Conservation (phyloP, 345 rosid genomes). For the Odontarrhena argentea region DNA sequence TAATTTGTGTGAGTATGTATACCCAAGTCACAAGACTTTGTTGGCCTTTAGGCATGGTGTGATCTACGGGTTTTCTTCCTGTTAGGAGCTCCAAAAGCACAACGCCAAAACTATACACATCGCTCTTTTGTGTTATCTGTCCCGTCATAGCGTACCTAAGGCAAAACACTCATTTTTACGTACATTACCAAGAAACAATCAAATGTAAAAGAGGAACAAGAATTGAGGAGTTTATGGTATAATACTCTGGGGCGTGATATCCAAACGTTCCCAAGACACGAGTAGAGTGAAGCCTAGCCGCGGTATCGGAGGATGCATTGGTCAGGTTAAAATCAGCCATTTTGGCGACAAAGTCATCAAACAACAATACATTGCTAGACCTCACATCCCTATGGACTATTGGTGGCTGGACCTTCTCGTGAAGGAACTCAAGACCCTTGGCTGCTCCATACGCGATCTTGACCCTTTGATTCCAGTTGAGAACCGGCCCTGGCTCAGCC, state of each 20-base stretch:
- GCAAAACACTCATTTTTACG: neutral
- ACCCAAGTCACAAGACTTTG: conserved; percentile 99
- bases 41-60: conserved; percentile 99
- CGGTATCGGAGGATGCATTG: conserved; percentile 81
- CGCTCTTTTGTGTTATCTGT: conserved; percentile 95
- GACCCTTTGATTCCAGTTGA: conserved; percentile 90
- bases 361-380: conserved; percentile 91
- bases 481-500: conserved; percentile 92
- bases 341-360: conserved; percentile 75
- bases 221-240: neutral
- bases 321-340: conserved; percentile 94
- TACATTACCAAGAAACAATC: neutral
- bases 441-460: conserved; percentile 92
- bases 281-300: conserved; percentile 93
- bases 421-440: conserved; percentile 88
- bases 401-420: conserved; percentile 91
- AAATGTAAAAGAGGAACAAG: neutral
- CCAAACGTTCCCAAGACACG: conserved; percentile 98
- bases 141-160: conserved; percentile 99
- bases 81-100: conserved; percentile 95
- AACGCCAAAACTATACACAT: conserved; percentile 98
- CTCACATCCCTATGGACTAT: conserved; percentile 92
- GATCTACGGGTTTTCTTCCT: conserved; percentile 98
- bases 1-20: conserved; percentile 22
- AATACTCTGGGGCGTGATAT: conserved; percentile 98